Conservation (phyloP, 2,329 filamentous ascomycete species). For the Alternaria hordeiaustralica region DNA sequence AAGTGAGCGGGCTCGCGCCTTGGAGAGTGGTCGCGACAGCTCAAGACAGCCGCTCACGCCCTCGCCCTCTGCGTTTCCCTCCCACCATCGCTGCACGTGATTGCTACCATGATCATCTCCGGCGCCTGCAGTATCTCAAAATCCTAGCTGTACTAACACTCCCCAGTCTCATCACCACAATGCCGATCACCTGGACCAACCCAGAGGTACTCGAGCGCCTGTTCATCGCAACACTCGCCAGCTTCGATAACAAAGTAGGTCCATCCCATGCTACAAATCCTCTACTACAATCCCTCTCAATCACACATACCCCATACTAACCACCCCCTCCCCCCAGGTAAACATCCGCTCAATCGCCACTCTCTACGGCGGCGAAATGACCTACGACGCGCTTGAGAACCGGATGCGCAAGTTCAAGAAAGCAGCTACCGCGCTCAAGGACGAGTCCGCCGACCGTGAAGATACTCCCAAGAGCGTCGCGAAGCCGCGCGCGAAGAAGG, state of each 20-base stretch:
- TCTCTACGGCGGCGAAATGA: slow-evolving; percentile 55
- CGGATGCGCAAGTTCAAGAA: slow-evolving; percentile 56
- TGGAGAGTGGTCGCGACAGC: neutral
- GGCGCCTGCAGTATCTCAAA: too few species aligned
- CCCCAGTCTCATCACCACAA: slow-evolving; percentile 8
- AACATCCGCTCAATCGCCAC: slow-evolving; percentile 53
- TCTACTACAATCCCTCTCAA: neutral
- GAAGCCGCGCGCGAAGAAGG: slow-evolving; percentile 5
- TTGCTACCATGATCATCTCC: too few species aligned
- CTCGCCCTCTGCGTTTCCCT: too few species aligned
- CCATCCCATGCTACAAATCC: neutral
- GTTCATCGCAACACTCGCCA: slow-evolving; percentile 50
- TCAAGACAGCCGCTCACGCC: neutral
- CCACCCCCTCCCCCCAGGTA: slow-evolving; percentile 42
- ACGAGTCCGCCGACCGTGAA: slow-evolving; percentile 11
- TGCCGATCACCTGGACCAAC: slow-evolving; percentile 49
- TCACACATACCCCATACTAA: slow-evolving; percentile 11
- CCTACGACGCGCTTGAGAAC: slow-evolving; percentile 57
- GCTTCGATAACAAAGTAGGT: slow-evolving; percentile 40
- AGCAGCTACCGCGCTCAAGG: slow-evolving; percentile 43
- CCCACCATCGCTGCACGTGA: too few species aligned
- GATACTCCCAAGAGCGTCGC: too few species aligned
- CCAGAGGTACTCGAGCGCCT: slow-evolving; percentile 48
- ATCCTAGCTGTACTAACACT: neutral
- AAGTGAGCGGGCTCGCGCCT: neutral